Base-by-base conservation (phyloP, 2,329 filamentous ascomycete genomes). In the Zasmidium angulare region DNA sequence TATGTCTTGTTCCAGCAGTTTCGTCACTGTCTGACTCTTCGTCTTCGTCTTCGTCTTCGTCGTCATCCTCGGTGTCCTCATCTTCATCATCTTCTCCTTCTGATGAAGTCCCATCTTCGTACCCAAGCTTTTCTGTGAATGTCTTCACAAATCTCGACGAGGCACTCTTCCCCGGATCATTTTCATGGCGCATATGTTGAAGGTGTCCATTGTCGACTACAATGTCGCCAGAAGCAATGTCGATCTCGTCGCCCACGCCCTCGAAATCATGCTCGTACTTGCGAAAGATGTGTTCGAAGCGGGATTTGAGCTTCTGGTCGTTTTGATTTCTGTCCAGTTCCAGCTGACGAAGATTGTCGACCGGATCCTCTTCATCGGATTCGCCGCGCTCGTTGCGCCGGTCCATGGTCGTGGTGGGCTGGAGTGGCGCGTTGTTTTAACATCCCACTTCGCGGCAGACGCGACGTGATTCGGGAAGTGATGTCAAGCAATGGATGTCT, bases 161-260 rank as follows among this genome's bases (percentile, higher is more conserved):
- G 22, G 67, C 62, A 48, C 63, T 61, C 23, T 73, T 56, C 24
- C 81, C 79, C 46, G 74, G 70, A 76, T 84, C 79, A 64, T 82
- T 76, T 71, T 88, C 81, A 75, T 84, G 74, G 71, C 78, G 69
- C 82, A 91, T 86, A 69, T 84, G 74, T 53, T 83, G 73, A 54
- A 97, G 74, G 76, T 98, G 95, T 0, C 95, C 93, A 79, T 96
- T 95, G 74, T 98, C 84, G 57, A 97, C 87, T n/a, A 96, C 82
- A 50, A 98, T 86, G 59, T 90, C 81, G 55, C 91, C 92, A 0
- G 90, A 93, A 52, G 81, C 80, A 58, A 96, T 80, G 74, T 98
- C 91, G 68, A 98, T 92, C 76, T 96, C 92, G 74, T 98, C 93
- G 55, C 89, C 92, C 53, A 93, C 82, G 3, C 87, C 89, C 1